Evolutionary conservation across 192 early-diverging fungal species (phyloP).

Genomic region (Obelidium mucronatum): DNA sequence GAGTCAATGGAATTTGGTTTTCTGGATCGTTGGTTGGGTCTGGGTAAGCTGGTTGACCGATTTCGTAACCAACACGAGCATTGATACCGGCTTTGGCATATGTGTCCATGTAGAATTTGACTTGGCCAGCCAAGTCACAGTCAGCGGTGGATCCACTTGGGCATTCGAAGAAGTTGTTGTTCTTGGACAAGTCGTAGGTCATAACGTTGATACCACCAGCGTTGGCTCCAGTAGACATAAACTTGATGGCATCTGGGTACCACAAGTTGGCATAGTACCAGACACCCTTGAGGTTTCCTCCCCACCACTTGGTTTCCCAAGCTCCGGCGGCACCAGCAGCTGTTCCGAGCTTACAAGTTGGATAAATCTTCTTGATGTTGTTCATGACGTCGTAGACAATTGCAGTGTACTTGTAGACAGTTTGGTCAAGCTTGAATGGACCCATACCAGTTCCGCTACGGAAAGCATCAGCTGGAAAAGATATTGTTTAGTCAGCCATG

Average conservation of each 20-base stretch:
- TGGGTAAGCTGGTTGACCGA: slow-evolving; percentile 29
- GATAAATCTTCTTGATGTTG: background rate
- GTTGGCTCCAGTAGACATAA: slow-evolving; percentile 15
- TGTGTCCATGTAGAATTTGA: slow-evolving; percentile 30
- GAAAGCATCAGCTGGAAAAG: slow-evolving; percentile 24
- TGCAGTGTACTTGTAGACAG: slow-evolving; percentile 31
- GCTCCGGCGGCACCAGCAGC: slow-evolving; percentile 29
- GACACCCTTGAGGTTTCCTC: slow-evolving; percentile 23
- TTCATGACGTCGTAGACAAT: slow-evolving; percentile 13
- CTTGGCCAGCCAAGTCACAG: slow-evolving; percentile 25
- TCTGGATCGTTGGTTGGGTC: slow-evolving; percentile 4
- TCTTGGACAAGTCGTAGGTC: slow-evolving; percentile 15
- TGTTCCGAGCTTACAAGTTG: slow-evolving; percentile 3
- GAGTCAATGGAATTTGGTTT: background rate
- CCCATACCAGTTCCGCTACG: background rate
- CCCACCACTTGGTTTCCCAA: slow-evolving; percentile 25
- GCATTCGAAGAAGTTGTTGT: slow-evolving; percentile 10
- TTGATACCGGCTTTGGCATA: slow-evolving; percentile 14
- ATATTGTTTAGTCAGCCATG: background rate
- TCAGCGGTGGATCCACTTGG: background rate
- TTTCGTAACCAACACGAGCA: slow-evolving; percentile 25
- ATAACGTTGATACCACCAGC: slow-evolving; percentile 31
- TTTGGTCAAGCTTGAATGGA: slow-evolving; percentile 23
- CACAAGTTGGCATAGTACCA: slow-evolving; percentile 13
- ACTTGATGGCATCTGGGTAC: slow-evolving; percentile 7